phyloP scores from a whole-genome alignment of 2,329 filamentous ascomycete genomes.

The Orbilia blumenaviensis region DNA sequence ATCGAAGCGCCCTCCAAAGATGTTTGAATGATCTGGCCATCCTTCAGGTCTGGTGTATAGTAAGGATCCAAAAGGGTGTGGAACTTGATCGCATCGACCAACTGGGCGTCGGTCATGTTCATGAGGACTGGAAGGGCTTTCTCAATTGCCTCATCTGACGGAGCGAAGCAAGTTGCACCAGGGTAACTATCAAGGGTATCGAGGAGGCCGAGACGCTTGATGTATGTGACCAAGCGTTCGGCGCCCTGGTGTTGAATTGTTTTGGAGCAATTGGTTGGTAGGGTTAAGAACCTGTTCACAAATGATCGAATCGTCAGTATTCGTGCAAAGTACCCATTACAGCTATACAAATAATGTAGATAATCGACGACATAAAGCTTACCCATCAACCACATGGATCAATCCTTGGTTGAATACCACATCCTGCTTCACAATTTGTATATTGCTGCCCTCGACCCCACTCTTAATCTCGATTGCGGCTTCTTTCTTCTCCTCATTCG shows the following conservation, averaged over 20 bases:
- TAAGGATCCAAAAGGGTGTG: slow-evolving; percentile 36
- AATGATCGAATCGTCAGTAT: not conserved
- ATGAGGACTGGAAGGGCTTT: slow-evolving; percentile 31
- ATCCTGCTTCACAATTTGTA: slow-evolving; percentile 35
- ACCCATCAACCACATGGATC: slow-evolving; percentile 47
- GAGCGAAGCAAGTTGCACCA: slow-evolving; percentile 48
- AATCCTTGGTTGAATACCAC: slow-evolving; percentile 20
- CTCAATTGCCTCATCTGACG: slow-evolving; percentile 35
- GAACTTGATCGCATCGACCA: slow-evolving; percentile 50
- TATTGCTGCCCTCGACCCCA: slow-evolving; percentile 5
- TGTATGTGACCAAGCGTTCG: slow-evolving; percentile 34
- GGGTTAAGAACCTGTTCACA: slow-evolving; percentile 21
- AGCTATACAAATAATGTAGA: not conserved
- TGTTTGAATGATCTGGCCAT: slow-evolving; percentile 29
- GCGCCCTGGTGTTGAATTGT: slow-evolving; percentile 43
- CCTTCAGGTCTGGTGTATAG: slow-evolving; percentile 21
- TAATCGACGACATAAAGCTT: not conserved
- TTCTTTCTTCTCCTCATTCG: not conserved
- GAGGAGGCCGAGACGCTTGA: slow-evolving; percentile 36
- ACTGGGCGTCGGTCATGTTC: slow-evolving; percentile 34
- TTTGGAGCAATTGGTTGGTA: slow-evolving; percentile 46
- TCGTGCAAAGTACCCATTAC: not conserved
- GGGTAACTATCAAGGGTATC: slow-evolving; percentile 44
- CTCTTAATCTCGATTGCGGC: slow-evolving; percentile 35
- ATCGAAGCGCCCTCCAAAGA: slow-evolving; percentile 11